Evolutionary conservation across 208 protist genomes (phyloP), one percentile per base, ranked within the genome.

Genomic region (Porcisia hertigi): DNA sequence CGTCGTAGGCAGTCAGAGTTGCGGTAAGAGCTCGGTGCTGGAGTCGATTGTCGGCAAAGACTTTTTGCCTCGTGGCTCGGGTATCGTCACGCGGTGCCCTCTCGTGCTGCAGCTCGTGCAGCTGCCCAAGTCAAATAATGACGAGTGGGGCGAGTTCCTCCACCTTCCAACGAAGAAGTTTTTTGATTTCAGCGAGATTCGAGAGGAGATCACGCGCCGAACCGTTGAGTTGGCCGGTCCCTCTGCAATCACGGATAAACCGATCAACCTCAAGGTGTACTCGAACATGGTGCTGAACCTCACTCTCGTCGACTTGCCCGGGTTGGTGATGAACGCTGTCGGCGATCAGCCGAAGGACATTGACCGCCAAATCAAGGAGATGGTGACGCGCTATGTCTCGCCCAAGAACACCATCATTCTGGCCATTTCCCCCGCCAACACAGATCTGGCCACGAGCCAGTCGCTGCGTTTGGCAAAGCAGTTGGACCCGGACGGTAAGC

Each of bases 231-330:
- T 99, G 34, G 96, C 98, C 53, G 99, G 99, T n/a, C 85, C 83
- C 5, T 97, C 94, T 20, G 91, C 92, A 52, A 98, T 99, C 41
- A 99, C 97, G 3, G 81, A 96, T 43, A 84, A 92, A 69, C 97
- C 99, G 71, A 99, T 99, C 82, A 97, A 97, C 82, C 92, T 99
- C 3, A 99, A 98, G 69, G 87, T 99, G 47, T 98, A 92, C 86
- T 99, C 96, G 7, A 86, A 73, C 34, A 43, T 92, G 43, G 98
- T 99, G 55, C 87, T 99, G 39, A 99, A 99, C 83, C 92, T 99
- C 0, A 99, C 99, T 25, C 91, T 99, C 9, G 98, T 99, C 9
- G 99, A 99, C 95, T 88, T 99, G 36, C 99, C 99, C 23, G 99
- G 99, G 73, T 89, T 99, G 14, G 99, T 99, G 11, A 99, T 99